Base-by-base conservation (phyloP, 163 green algal genomes). In the Trebouxiophyceae sp. region DNA sequence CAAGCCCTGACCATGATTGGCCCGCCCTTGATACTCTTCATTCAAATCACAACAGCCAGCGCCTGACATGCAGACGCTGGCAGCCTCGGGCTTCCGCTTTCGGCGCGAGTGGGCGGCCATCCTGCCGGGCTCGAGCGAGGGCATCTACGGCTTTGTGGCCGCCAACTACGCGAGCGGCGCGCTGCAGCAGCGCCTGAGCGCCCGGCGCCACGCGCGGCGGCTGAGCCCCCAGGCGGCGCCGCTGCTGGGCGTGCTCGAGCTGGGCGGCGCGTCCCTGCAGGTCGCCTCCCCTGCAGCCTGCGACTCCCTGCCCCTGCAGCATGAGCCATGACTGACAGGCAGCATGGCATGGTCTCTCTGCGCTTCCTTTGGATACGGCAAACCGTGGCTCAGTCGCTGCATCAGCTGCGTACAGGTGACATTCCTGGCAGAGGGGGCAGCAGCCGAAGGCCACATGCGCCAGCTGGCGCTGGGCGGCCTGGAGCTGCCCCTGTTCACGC, bases 361-460 rank as follows among this genome's bases (percentile, higher is more conserved):
- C n/a, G n/a, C n/a, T n/a, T n/a, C n/a, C n/a, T n/a, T n/a, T n/a
- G n/a, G n/a, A n/a, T n/a, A n/a, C n/a, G n/a, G n/a, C n/a, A n/a
- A n/a, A n/a, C n/a, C n/a, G n/a, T n/a, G n/a, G n/a, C n/a, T n/a
- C n/a, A n/a, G n/a, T n/a, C n/a, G n/a, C n/a, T n/a, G n/a, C n/a
- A n/a, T n/a, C n/a, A n/a, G n/a, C n/a, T n/a, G n/a, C n/a, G 72
- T 86, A 34, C 81, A 89, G 77, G 72, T 90, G 27, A 89, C 81
- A 12, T 88, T 88, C 54, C 50, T 85, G 47, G 63, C 70, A 33
- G 50, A 54, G 3, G 50, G 29, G 24, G 22, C 61, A 20, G 56
- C 57, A 29, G 60, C n/a, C 23, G 60, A 54, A 27, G 16, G 47
- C n/a, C 66, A 67, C 24, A 34, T 60, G 28, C 44, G 63, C 19